phyloP scores from a whole-genome alignment of 106 monocot species.

The Narthecium ossifragum region DNA sequence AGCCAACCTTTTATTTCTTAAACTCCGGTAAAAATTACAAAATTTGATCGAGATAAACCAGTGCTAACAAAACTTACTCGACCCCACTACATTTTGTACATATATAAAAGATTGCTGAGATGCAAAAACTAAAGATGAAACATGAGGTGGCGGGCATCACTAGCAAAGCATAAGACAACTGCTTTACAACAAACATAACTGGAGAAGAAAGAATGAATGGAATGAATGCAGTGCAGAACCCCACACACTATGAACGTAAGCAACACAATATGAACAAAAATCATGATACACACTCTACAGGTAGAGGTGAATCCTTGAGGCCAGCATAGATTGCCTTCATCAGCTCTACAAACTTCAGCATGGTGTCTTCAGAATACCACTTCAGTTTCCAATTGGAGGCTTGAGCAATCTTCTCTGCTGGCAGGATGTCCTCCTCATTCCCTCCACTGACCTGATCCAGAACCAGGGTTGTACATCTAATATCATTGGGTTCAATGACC shows the following conservation, averaged over 20 bases:
- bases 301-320: slow-evolving; percentile 19
- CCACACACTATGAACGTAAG: too few species aligned
- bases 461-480: slow-evolving; percentile 38
- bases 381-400: slow-evolving; percentile 51
- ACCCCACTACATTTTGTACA: too few species aligned
- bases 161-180: not conserved
- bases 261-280: slow-evolving; percentile 12
- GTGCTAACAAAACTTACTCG: too few species aligned
- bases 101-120: not conserved
- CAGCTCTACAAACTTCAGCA: slow-evolving; percentile 53
- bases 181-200: not conserved
- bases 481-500: slow-evolving; percentile 41
- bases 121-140: not conserved
- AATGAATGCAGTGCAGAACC: slow-evolving; percentile 21
- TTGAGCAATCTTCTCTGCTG: not conserved
- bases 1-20: too few species aligned
- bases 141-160: not conserved
- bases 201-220: slow-evolving; percentile 39
- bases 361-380: slow-evolving; percentile 56
- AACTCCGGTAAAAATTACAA: too few species aligned
- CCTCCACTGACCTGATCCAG: slow-evolving; percentile 11
- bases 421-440: not conserved
- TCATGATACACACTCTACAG: slow-evolving; percentile 50
- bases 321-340: slow-evolving; percentile 46
- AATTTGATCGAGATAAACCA: too few species aligned